Evolutionary conservation across 768 basidiomycete species (phyloP).

Genomic region (Melanogaster broomeanus): DNA sequence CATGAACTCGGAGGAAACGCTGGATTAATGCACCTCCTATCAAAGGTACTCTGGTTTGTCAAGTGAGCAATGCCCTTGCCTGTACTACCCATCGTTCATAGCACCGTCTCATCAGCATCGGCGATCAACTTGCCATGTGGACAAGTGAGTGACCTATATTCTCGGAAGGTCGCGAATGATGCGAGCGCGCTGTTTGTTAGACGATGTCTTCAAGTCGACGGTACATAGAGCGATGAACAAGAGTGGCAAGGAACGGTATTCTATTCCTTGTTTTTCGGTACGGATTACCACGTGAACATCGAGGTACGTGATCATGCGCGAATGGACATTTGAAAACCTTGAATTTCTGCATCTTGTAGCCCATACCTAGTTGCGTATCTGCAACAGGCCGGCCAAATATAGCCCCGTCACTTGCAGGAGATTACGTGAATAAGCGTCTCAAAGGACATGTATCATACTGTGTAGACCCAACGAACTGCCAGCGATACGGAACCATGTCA

Average conservation of each 20-base stretch:
- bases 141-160: constrained; percentile 57
- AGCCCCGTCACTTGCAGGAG: constrained; percentile 75
- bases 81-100: constrained; percentile 25
- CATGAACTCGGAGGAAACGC: constrained; percentile 9
- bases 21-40: constrained; percentile 28
- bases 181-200: constrained; percentile 36
- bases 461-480: not conserved
- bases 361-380: constrained; percentile 53
- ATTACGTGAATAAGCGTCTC: constrained; percentile 77
- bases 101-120: constrained; percentile 51
- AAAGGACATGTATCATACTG: constrained; percentile 42
- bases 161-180: not conserved
- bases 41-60: constrained; percentile 78
- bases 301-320: constrained; percentile 49
- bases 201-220: constrained; percentile 90
- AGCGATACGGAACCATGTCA: too few relatives aligned
- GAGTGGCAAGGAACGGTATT: constrained; percentile 70
- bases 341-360: constrained; percentile 14
- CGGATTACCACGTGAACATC: constrained; percentile 80
- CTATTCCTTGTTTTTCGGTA: constrained; percentile 92
- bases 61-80: constrained; percentile 51
- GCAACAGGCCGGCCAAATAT: constrained; percentile 62
- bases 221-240: constrained; percentile 84
- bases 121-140: constrained; percentile 88
- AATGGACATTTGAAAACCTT: not conserved